Conservation (phyloP, 1,139 yeast species). For the Pichia sp. region DNA sequence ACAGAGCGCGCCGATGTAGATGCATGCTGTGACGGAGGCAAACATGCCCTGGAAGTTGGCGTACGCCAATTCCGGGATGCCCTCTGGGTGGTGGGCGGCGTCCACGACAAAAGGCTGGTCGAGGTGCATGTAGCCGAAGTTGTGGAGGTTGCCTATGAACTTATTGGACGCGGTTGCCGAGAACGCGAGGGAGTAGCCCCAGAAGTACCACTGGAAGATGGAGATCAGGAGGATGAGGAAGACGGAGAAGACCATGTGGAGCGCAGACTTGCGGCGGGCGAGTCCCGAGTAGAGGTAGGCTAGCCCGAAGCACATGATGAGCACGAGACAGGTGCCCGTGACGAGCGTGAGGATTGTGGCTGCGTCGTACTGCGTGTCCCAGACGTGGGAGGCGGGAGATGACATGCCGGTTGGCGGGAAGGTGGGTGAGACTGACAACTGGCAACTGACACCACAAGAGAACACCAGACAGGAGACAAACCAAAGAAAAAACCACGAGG, state of each 20-base stretch:
- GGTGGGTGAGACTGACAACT: too few species aligned
- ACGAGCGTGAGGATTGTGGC: conserved; percentile 44
- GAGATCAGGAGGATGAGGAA: conserved; percentile 49
- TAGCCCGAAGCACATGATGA: conserved; percentile 93
- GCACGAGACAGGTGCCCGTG: conserved; percentile 67
- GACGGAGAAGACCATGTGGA: conserved; percentile 84
- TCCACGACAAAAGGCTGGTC: conserved; percentile 31
- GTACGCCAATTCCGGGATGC: conserved; percentile 77
- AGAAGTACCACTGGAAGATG: conserved; percentile 89
- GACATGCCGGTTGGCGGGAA: background rate
- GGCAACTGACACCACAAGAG: too few species aligned
- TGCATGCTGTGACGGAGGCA: conserved; percentile 83
- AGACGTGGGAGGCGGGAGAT: conserved; percentile 7
- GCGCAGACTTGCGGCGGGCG: conserved; percentile 86
- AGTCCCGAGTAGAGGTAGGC: conserved; percentile 91
- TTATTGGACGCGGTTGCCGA: conserved; percentile 70
- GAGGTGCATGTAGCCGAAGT: conserved; percentile 70
- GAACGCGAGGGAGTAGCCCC: conserved; percentile 95
- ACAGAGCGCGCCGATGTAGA: conserved; percentile 90
- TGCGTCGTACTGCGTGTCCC: conserved; percentile 36
- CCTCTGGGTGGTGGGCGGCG: background rate
- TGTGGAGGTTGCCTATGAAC: conserved; percentile 79
- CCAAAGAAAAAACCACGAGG: background rate
- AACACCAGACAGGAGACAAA: too few species aligned
- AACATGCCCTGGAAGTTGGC: conserved; percentile 91